A percentile compares a stretch with the other conserved stretches of the same genome.
These are phyloP conservation scores for Litchi chinensis DNA, from an alignment of 345 rosid species.

Conservation along the genomic window DNA sequence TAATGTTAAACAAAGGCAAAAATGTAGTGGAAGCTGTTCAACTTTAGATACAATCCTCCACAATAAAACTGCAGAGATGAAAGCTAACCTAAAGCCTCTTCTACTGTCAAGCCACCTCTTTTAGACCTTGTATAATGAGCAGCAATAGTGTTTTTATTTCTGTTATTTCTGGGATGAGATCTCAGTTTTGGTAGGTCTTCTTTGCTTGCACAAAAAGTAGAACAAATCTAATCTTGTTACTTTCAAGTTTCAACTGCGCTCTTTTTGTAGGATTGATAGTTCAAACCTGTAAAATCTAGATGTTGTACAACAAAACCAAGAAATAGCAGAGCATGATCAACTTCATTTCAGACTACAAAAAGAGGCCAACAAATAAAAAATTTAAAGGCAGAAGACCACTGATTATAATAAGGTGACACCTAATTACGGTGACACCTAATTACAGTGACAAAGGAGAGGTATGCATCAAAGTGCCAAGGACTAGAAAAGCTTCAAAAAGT, in stretches of 20 bases:
- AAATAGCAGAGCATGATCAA: background rate
- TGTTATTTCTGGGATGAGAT: background rate
- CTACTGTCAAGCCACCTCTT: slow-evolving; percentile 33
- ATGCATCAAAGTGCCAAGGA: too few relatives aligned
- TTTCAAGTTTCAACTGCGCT: background rate
- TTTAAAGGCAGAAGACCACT: too few relatives aligned
- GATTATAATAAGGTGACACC: too few relatives aligned
- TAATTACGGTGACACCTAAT: too few relatives aligned
- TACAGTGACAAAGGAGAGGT: too few relatives aligned
- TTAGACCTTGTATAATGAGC: background rate
- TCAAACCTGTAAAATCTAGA: too few relatives aligned
- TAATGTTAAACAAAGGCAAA: slow-evolving; percentile 75
- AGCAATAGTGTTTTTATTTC: background rate
- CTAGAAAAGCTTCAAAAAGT: too few relatives aligned
- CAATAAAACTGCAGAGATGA: slow-evolving; percentile 33
- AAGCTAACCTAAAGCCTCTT: slow-evolving; percentile 33
- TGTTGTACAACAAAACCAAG: background rate
- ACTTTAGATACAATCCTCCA: slow-evolving; percentile 54
- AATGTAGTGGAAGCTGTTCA: slow-evolving; percentile 56
- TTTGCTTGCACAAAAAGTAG: background rate
- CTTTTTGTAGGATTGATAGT: too few relatives aligned
- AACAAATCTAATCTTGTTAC: background rate
- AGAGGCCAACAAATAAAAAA: too few relatives aligned
- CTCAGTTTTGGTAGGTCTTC: background rate
- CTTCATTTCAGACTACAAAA: background rate